Percentiles rank a stretch among this genome's conserved stretches.
phyloP scores from a whole-genome alignment of 306 rosid species.

The Quercus cerris region DNA sequence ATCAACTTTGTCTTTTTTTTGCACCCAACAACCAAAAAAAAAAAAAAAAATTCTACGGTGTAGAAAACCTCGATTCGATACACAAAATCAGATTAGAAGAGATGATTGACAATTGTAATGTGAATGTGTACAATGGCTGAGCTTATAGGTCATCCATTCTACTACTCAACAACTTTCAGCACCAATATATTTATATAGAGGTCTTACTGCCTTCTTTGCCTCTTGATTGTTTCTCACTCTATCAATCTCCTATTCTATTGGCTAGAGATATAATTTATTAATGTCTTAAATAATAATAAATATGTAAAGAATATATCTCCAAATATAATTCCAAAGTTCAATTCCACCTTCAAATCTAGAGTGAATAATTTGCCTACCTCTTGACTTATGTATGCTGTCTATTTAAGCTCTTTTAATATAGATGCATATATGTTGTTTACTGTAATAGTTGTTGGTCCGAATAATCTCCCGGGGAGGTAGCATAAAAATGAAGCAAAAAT shows the following conservation, averaged over 20 bases:
- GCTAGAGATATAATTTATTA: slow-evolving; percentile 19
- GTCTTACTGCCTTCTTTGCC: slow-evolving; percentile 42
- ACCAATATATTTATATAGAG: not conserved
- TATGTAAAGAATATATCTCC: not conserved
- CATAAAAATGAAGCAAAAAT: no score
- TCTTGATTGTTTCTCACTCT: slow-evolving; percentile 20
- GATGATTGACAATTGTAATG: slow-evolving; percentile 9
- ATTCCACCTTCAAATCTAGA: slow-evolving; percentile 17
- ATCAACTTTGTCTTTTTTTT: not conserved
- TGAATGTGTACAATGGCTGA: slow-evolving; percentile 17
- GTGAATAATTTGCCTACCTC: slow-evolving; percentile 35
- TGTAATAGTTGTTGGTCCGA: no score
- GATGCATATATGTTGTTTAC: no score
- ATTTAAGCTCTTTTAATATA: no score
- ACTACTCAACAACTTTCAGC: slow-evolving; percentile 22
- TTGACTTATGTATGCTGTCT: slow-evolving; percentile 28
- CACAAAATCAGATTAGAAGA: slow-evolving; percentile 15
- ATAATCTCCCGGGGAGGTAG: no score
- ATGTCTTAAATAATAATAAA: slow-evolving; percentile 12
- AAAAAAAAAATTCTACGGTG: not conserved
- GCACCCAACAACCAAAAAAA: not conserved
- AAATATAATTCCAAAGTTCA: slow-evolving; percentile 1
- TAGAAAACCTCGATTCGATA: not conserved
- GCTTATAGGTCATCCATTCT: slow-evolving; percentile 31
- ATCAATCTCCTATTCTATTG: not conserved